Evolutionary conservation across 106 monocot species (phyloP), one percentile per base, ranked within the genome.

Genomic region (Chionographis japonica): DNA sequence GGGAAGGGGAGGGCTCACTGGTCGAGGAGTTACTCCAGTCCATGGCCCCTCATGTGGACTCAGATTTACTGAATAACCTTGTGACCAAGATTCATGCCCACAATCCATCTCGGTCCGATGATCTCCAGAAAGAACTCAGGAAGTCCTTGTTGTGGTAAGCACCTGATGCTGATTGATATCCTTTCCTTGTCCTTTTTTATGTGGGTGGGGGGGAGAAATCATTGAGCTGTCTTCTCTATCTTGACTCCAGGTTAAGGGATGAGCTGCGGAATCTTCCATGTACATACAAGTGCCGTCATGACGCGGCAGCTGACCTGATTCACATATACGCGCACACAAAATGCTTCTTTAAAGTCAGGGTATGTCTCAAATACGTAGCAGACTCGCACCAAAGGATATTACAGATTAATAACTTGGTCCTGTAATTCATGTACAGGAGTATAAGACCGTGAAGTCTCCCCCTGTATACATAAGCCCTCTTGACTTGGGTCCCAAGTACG

Each of bases 391-490:
- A 4, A 14, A n/a, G 20, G 13, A 15, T 18, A 36, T 16, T 57
- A 13, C 12, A 37, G 42, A 17, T 10, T 63, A n/a, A n/a, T 42
- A 15, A 3, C 51, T 65, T n/a, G 18, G 16, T 16, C 52, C 51
- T 37, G 17, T 50, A 19, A 41, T 38, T 36, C 17, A 46, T 14
- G 39, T 62, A 19, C 81, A 97, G 97, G 92, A 76, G 36, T 97
- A 89, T 58, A 79, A 90, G 74, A 69, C 80, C 40, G 72, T 92
- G 10, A 83, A 75, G 35, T 97, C 97, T 57, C 69, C 86, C 15
- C 92, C 97, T 43, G 92, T 97, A 59, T 90, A 90, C 78, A 97
- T 97, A 59, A 97, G 92, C 67, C 87, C 92, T 40, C 87, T 97
- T 36, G 97, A 97, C 66, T 72, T 97, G 58, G 97, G 97, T 57